A percentile compares a stretch with the other conserved stretches of the same genome.
These are phyloP conservation scores for Lodderomyces pseudojiufengensis DNA, from an alignment of 1,139 yeast genomes.

Conservation along the genomic window DNA sequence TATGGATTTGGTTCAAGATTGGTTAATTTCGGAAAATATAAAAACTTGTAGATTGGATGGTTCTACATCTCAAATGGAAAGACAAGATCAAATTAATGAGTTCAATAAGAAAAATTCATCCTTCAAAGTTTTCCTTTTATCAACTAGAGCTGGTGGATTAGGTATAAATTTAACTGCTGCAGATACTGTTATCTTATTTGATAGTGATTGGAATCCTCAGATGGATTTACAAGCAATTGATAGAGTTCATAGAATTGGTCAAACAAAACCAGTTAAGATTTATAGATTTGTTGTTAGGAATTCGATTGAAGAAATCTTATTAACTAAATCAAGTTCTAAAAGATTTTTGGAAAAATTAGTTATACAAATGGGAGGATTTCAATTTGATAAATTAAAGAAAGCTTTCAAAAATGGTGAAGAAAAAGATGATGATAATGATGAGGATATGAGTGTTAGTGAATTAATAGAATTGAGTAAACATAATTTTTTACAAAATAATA, in stretches of 20 bases:
- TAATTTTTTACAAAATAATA: slow-evolving; percentile 13
- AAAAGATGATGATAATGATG: slow-evolving; percentile 8
- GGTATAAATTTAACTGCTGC: slow-evolving; percentile 87
- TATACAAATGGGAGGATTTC: slow-evolving; percentile 80
- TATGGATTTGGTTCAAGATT: slow-evolving; percentile 73
- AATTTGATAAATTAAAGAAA: slow-evolving; percentile 36
- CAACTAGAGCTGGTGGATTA: slow-evolving; percentile 93
- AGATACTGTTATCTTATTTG: slow-evolving; percentile 85
- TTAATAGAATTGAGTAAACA: slow-evolving; percentile 29
- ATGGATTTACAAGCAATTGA: slow-evolving; percentile 96
- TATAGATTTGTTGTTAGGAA: slow-evolving; percentile 72
- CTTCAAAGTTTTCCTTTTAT: slow-evolving; percentile 58
- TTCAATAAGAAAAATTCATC: slow-evolving; percentile 42
- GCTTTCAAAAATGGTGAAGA: slow-evolving; percentile 10
- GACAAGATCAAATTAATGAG: slow-evolving; percentile 59
- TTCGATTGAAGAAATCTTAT: slow-evolving; percentile 78
- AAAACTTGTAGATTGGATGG: slow-evolving; percentile 74
- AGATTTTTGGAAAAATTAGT: slow-evolving; percentile 77
- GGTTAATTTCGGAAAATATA: slow-evolving; percentile 40
- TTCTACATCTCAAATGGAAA: slow-evolving; percentile 54
- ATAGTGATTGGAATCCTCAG: slow-evolving; percentile 97
- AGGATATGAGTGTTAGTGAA: slow-evolving; percentile 24
- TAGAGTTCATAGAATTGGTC: slow-evolving; percentile 92
- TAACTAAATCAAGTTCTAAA: slow-evolving; percentile 74
- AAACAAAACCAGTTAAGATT: slow-evolving; percentile 73